Evolutionary conservation across 768 basidiomycete genomes (phyloP).

Genomic region (Lanmaoa pseudosensibilis): DNA sequence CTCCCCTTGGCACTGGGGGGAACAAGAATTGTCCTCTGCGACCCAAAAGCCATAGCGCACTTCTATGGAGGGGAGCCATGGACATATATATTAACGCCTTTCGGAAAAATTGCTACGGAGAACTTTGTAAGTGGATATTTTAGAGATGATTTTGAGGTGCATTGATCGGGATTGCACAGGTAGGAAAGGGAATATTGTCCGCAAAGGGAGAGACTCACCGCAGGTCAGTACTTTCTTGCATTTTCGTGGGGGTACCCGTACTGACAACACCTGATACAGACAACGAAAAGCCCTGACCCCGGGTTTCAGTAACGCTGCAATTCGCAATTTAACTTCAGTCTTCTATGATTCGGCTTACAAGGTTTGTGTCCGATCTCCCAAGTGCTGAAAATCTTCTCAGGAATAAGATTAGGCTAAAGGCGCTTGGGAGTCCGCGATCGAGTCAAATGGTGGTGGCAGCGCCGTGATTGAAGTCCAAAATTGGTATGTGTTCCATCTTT

Average conservation of each 20-base stretch:
- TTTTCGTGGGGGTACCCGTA: conserved; percentile 21
- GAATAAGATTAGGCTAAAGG: conserved; percentile 27
- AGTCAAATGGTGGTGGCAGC: conserved; percentile 23
- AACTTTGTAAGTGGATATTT: conserved; percentile 20
- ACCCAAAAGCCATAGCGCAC: conserved; percentile 52
- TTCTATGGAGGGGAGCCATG: conserved; percentile 51
- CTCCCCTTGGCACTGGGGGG: conserved; percentile 41
- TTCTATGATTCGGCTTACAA: conserved; percentile 46
- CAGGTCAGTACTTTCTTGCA: conserved; percentile 25
- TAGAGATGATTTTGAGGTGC: neutral
- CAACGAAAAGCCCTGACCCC: conserved; percentile 41
- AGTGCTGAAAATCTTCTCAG: neutral
- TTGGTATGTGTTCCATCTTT: conserved; percentile 35
- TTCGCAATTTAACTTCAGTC: conserved; percentile 36
- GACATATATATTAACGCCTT: conserved; percentile 29
- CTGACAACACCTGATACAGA: conserved; percentile 17
- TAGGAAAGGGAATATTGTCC: conserved; percentile 40
- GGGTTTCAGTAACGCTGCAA: conserved; percentile 42
- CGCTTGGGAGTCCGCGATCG: conserved; percentile 32
- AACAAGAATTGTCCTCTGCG: conserved; percentile 39
- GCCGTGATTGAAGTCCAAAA: conserved; percentile 47
- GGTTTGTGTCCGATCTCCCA: conserved; percentile 27
- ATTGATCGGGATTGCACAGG: conserved; percentile 12
- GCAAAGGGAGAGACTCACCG: conserved; percentile 46
- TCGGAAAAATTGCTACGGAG: conserved; percentile 21